These are phyloP conservation scores for Botrytis squamosa DNA, from an alignment of 2,329 filamentous ascomycete genomes.

Conservation along the genomic window DNA sequence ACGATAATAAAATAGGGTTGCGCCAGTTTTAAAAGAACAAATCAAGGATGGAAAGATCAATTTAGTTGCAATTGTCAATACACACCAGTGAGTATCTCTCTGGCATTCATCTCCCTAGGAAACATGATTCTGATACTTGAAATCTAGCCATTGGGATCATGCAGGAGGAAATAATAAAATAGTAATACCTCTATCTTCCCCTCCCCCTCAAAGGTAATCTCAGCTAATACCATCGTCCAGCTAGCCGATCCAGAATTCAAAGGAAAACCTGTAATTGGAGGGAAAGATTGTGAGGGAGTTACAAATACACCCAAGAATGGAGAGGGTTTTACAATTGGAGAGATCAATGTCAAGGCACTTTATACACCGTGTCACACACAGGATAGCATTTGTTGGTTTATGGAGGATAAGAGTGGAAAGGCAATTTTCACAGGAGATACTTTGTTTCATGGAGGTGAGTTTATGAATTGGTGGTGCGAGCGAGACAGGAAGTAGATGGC, in stretches of 20 bases:
- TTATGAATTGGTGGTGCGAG: background rate
- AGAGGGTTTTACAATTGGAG: slow-evolving; percentile 77
- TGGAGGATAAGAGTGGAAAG: slow-evolving; percentile 70
- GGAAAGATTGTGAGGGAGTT: slow-evolving; percentile 79
- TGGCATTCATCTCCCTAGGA: background rate
- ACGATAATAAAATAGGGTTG: slow-evolving; percentile 46
- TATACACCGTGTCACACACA: slow-evolving; percentile 98
- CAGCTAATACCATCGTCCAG: slow-evolving; percentile 23
- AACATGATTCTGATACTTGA: slow-evolving; percentile 20
- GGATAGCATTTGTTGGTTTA: slow-evolving; percentile 94
- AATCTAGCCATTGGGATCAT: slow-evolving; percentile 84
- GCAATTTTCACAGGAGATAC: slow-evolving; percentile 96
- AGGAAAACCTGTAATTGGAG: slow-evolving; percentile 72
- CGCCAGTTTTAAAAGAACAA: slow-evolving; percentile 68
- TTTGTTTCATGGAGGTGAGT: slow-evolving; percentile 81
- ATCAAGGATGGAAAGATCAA: slow-evolving; percentile 72
- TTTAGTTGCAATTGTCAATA: slow-evolving; percentile 88
- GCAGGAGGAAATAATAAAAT: slow-evolving; percentile 86
- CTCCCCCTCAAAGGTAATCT: background rate
- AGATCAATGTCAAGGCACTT: slow-evolving; percentile 79
- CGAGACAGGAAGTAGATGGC: background rate
- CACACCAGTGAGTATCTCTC: slow-evolving; percentile 73
- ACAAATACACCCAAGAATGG: slow-evolving; percentile 73
- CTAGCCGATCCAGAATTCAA: slow-evolving; percentile 33
- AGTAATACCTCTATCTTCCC: slow-evolving; percentile 45